Evolutionary conservation across 2,329 filamentous ascomycete species (phyloP), one percentile per base, ranked within the genome.

Genomic region (Diaporthe sp.): DNA sequence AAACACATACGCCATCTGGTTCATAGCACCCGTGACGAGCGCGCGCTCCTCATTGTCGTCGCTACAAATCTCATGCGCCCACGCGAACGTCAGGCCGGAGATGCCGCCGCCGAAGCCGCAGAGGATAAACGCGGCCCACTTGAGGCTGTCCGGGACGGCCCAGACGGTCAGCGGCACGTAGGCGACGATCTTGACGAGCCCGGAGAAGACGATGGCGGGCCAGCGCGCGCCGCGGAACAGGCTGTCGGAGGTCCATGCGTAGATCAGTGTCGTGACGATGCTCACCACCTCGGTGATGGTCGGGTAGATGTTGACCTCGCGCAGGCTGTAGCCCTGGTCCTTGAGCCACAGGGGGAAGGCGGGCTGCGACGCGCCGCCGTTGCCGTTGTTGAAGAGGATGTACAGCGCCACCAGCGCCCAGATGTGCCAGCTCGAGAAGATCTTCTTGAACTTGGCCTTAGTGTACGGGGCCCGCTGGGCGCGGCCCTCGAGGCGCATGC

Each of bases 1-100:
- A 58, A 94, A 83, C 13, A 93, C 91, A 76, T 94, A 93, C 0
- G 92, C 92, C 84, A 94, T 88, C 80, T 92, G 89, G 76, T 94
- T 94, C 91, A 94, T 94, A 22, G 86, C 84, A 0, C 87, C 92
- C 0, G 92, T 88, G 0, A 94, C 91, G 5, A 94, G 76, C 0
- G 92, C 92, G 13, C 92, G 85, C 83, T 94, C 92, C 81, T 94
- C 92, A 73, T 92, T 88, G 76, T 88, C 86, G 15, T 85, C 86
- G 51, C 82, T 83, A 79, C 87, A 88, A 57, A 89, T 88, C 79
- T 89, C 87, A 75, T 88, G 85, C 0, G 86, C 86, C 87, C 87
- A 89, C 0, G 87, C 86, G 74, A 87, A 88, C 0, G 84, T 85
- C 13, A 88, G 79, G 0, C 87, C 87, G 22, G 85, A 85, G 73